A percentile compares a stretch with the other conserved stretches of the same genome.
Evolutionary conservation across 108 stramenopile species (phyloP).

Genomic region (Stephanodiscus minutulus): DNA sequence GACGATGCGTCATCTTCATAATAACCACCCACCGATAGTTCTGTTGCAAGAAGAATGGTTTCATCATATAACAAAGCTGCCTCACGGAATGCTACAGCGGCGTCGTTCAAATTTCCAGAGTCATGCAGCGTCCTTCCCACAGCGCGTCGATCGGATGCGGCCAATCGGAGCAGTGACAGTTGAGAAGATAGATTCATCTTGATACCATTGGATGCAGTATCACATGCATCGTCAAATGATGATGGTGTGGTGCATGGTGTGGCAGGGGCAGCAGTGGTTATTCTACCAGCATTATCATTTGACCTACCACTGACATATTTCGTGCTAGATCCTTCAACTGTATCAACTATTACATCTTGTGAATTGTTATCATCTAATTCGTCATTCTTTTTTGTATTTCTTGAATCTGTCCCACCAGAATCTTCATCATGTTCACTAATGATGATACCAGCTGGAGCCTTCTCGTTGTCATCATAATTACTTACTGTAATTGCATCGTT

Average conservation of each 20-base stretch:
- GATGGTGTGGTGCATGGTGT: not conserved
- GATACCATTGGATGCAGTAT: not conserved
- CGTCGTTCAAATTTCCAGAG: constrained; percentile 54
- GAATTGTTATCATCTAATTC: constrained; percentile 1
- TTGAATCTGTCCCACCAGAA: not conserved
- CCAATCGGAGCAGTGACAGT: constrained; percentile 24
- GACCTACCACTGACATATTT: not conserved
- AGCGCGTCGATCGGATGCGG: constrained; percentile 33
- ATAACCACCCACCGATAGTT: constrained; percentile 5
- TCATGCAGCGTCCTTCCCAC: constrained; percentile 65
- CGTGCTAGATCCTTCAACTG: constrained; percentile 2
- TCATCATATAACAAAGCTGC: constrained; percentile 50
- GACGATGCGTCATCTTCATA: constrained; percentile 1
- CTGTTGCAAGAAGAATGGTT: constrained; percentile 5
- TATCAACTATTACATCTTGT: constrained; percentile 1
- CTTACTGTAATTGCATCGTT: not conserved
- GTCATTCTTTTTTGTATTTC: too few species aligned
- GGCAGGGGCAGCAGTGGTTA: not conserved
- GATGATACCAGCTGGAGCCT: not conserved
- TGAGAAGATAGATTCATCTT: constrained; percentile 24
- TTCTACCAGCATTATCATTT: not conserved
- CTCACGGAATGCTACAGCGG: constrained; percentile 56
- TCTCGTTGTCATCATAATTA: not conserved
- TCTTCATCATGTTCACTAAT: not conserved
- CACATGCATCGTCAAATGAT: not conserved